A percentile compares a stretch with the other conserved stretches of the same genome.
phyloP scores from a whole-genome alignment of 106 monocot genomes.

The Acorus calamus region DNA sequence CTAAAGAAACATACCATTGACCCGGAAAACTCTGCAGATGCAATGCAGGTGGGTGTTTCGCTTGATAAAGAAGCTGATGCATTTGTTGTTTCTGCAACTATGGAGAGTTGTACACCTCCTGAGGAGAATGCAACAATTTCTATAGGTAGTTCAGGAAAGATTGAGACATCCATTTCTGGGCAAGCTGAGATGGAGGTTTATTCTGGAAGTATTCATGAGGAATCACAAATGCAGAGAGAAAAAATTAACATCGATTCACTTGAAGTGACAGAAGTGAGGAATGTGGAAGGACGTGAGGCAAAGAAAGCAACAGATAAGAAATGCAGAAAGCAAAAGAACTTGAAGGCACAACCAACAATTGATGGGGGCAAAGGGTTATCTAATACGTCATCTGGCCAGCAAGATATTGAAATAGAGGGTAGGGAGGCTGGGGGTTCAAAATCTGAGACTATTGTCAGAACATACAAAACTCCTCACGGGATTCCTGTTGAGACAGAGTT shows the following conservation, averaged over 20 bases:
- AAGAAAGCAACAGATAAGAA: slow-evolving; percentile 78
- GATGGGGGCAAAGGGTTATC: slow-evolving; percentile 30
- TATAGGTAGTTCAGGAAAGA: background rate
- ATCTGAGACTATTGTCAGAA: slow-evolving; percentile 5
- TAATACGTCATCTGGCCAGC: slow-evolving; percentile 7
- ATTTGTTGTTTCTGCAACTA: slow-evolving; percentile 7
- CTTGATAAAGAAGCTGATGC: slow-evolving; percentile 9
- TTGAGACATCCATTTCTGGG: slow-evolving; percentile 14
- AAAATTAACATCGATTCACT: slow-evolving; percentile 3
- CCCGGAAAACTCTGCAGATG: background rate
- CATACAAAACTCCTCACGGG: slow-evolving; percentile 12
- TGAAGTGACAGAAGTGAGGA: slow-evolving; percentile 22
- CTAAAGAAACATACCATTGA: background rate
- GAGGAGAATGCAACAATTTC: slow-evolving; percentile 1
- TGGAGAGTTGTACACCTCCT: background rate
- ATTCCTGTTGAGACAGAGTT: slow-evolving; percentile 2
- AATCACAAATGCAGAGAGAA: background rate
- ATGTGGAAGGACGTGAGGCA: slow-evolving; percentile 22
- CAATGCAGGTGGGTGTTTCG: background rate
- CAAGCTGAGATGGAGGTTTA: slow-evolving; percentile 27
- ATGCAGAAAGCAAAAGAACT: slow-evolving; percentile 71
- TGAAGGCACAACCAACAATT: slow-evolving; percentile 21
- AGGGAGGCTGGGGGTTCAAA: slow-evolving; percentile 12
- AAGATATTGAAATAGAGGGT: slow-evolving; percentile 22
- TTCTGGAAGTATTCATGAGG: slow-evolving; percentile 12